phyloP scores from a whole-genome alignment of 2,329 filamentous ascomycete genomes.

The Xylariaceae sp. region DNA sequence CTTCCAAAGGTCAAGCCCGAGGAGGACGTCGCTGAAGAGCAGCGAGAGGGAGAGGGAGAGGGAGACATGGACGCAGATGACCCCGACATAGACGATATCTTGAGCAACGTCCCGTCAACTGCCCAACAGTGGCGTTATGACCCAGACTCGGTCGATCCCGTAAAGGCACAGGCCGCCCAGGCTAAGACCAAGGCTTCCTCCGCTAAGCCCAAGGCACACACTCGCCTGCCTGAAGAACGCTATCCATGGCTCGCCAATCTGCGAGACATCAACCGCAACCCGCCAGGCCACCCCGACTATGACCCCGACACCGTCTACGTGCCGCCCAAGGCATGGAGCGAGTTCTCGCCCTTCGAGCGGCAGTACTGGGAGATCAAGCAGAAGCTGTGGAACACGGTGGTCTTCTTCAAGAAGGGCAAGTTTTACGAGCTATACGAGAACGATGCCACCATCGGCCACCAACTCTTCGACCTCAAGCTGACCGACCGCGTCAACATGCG shows the following conservation, averaged over 20 bases:
- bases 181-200: constrained; percentile 30
- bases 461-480: constrained; percentile 94
- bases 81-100: constrained; percentile 47
- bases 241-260: constrained; percentile 89
- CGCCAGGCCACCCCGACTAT: constrained; percentile 77
- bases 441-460: constrained; percentile 92
- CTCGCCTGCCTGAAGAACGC: constrained; percentile 76
- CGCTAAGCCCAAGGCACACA: constrained; percentile 66
- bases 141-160: constrained; percentile 41
- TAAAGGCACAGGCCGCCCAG: constrained; percentile 23
- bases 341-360: constrained; percentile 92
- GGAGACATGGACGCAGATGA: too few species aligned
- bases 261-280: constrained; percentile 77
- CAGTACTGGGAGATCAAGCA: constrained; percentile 99
- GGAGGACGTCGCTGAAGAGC: constrained; percentile 37
- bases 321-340: constrained; percentile 71
- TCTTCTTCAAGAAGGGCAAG: constrained; percentile 99
- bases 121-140: constrained; percentile 76
- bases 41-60: too few species aligned
- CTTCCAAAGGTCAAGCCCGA: constrained; percentile 38
- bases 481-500: constrained; percentile 99
- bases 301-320: constrained; percentile 90
- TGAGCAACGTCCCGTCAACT: constrained; percentile 62
- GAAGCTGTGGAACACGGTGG: constrained; percentile 94
- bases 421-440: constrained; percentile 99